phyloP scores from a whole-genome alignment of 1,284 basidiomycete genomes.

The Cutaneotrichosporon cyanovorans region DNA sequence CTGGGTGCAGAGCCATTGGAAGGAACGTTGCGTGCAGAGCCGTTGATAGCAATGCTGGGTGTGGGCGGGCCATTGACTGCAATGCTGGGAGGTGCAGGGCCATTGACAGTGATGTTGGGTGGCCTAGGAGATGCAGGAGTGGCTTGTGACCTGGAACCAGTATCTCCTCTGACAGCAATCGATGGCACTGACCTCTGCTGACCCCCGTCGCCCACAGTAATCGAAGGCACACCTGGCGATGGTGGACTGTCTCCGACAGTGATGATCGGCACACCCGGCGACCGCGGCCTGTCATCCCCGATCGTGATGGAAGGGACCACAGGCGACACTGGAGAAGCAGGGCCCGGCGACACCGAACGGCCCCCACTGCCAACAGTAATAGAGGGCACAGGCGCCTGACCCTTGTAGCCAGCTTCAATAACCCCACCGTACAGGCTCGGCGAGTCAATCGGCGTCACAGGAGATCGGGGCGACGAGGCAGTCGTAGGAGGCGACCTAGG shows the following conservation, averaged over 20 bases:
- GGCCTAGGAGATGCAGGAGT: too few species aligned
- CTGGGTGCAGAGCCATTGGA: not conserved
- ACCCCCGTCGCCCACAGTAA: too few species aligned
- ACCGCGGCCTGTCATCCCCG: not conserved
- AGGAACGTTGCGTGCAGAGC: not conserved
- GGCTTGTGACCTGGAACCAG: too few species aligned
- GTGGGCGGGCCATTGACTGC: not conserved
- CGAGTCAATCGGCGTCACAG: not conserved
- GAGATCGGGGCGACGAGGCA: not conserved
- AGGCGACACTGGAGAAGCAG: not conserved
- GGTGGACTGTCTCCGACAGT: not conserved
- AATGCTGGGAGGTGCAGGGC: not conserved
- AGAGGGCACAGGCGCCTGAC: too few species aligned
- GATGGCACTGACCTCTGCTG: too few species aligned
- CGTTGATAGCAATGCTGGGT: not conserved
- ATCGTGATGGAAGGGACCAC: not conserved
- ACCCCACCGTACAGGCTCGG: too few species aligned
- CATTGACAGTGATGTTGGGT: not conserved
- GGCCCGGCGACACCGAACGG: too few species aligned
- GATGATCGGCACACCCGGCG: not conserved
- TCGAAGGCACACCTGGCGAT: too few species aligned
- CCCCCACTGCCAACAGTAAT: too few species aligned
- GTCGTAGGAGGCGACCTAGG: constrained; percentile 3
- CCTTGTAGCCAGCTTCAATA: too few species aligned
- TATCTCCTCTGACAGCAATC: too few species aligned